Base-by-base conservation (phyloP, 208 protist species). In the Acanthamoeba polyphaga region DNA sequence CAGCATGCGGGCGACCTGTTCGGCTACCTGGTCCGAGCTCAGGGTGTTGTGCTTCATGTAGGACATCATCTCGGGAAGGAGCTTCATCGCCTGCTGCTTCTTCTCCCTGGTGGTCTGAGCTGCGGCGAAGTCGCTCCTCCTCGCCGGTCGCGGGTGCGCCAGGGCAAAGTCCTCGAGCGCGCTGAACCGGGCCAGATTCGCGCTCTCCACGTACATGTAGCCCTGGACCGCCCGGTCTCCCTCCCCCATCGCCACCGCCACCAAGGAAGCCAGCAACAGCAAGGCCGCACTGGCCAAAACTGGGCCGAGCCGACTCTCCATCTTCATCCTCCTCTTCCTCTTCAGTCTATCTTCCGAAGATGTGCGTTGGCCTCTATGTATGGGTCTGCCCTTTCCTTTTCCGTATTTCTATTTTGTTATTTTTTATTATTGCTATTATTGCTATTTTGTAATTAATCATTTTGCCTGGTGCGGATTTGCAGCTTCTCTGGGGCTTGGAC, bases 131-230 rank as follows among this genome's bases (percentile, higher is more conserved):
- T 49, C 43, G 49, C 82, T 90, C 43, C 32, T 24, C 82, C 49
- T 38, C 6, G 24, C 4, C 27, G 82, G 58, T 90, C 53, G 58
- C 38, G 82, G 58, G 24, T 78, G 17, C 70, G 24, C 17, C 70
- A 22, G 13, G 1, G 13, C 70, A 17, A 43, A 34, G 27, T 34
- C 34, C 29, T 78, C 70, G 43, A 90, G 58, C 82, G 6, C 24
- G 32, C 32, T 90, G 49, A 43, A 64, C 15, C 22, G 19, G 58
- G 19, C 19, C 10, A 90, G 27, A 10, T 90, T 17, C 27, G 82
- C 46, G 19, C 51, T 55, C 34, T 90, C 82, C 10, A 90, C 13
- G 38, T 90, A 90, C 82, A 90, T 90, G 82, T 60, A 90, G 49
- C 82, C 82, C n/a, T 78, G 70, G 17, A n/a, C n/a, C 70, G 17